phyloP scores from a whole-genome alignment of 1,284 basidiomycete genomes.

The Leccinum cinnamomeum region DNA sequence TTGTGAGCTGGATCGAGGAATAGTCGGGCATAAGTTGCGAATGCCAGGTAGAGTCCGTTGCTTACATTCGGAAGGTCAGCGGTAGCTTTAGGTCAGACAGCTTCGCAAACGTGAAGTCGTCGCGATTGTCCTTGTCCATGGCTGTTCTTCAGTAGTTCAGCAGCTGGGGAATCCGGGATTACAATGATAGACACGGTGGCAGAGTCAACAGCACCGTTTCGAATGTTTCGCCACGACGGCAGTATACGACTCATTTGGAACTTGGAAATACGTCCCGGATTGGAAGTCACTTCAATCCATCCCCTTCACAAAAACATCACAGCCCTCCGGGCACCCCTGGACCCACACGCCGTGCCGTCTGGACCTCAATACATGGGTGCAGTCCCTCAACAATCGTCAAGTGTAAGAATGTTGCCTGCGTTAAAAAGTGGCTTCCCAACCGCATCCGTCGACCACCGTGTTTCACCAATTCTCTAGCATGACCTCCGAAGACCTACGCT shows the following conservation, averaged over 20 bases:
- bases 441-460: too few species aligned
- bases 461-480: too few species aligned
- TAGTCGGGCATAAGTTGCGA: constrained; percentile 12
- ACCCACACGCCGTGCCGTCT: too few species aligned
- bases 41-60: constrained; percentile 6
- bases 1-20: constrained; percentile 59
- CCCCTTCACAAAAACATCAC: not conserved
- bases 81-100: constrained; percentile 84
- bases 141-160: not conserved
- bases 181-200: not conserved
- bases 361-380: too few species aligned
- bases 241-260: constrained; percentile 10
- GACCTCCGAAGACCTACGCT: too few species aligned
- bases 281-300: not conserved
- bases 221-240: constrained; percentile 5
- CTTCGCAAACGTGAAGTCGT: constrained; percentile 89
- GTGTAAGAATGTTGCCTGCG: too few species aligned
- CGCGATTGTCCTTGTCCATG: constrained; percentile 77
- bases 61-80: constrained; percentile 86
- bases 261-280: not conserved
- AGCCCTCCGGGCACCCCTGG: too few species aligned
- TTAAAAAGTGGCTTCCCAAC: too few species aligned
- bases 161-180: not conserved
- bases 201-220: not conserved
- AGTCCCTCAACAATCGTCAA: too few species aligned